A percentile compares a stretch with the other conserved stretches of the same genome.
Evolutionary conservation across 257 asterid species (phyloP).

Genomic region (Salvia hispanica): DNA sequence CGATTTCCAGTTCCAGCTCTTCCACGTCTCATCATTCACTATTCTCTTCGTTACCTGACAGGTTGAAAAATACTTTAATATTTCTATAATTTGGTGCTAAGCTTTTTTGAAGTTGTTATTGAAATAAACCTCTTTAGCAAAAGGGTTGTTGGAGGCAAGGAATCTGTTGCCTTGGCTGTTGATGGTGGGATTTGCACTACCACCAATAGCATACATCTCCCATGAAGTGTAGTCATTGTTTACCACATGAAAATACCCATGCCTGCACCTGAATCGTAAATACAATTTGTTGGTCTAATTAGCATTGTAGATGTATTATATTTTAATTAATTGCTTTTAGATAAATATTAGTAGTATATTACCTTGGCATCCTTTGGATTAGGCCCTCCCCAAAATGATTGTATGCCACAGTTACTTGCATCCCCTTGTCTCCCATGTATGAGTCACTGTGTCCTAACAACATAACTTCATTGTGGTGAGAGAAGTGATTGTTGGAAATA

Average conservation of each 20-base stretch:
- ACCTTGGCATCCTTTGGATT: slow-evolving; percentile 60
- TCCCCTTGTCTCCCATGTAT: slow-evolving; percentile 39
- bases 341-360: too few relatives aligned
- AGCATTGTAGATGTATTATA: too few relatives aligned
- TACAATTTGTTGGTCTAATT: too few relatives aligned
- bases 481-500: slow-evolving; percentile 53
- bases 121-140: slow-evolving; percentile 46
- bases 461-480: slow-evolving; percentile 55
- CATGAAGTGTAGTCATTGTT: slow-evolving; percentile 60
- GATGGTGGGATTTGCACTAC: slow-evolving; percentile 59
- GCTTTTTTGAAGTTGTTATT: background rate
- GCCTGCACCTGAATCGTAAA: slow-evolving; percentile 44
- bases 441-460: slow-evolving; percentile 53
- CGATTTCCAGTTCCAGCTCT: slow-evolving; percentile 62
- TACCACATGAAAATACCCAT: slow-evolving; percentile 57
- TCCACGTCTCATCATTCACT: slow-evolving; percentile 33
- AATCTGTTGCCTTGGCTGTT: slow-evolving; percentile 65
- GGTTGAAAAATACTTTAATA: background rate
- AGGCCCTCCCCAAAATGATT: slow-evolving; percentile 56
- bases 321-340: too few relatives aligned
- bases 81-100: background rate
- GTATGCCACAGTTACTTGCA: slow-evolving; percentile 58
- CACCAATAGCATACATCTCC: slow-evolving; percentile 64
- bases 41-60: slow-evolving; percentile 49
- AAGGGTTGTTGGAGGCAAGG: slow-evolving; percentile 47